Percentiles rank a stretch among this genome's conserved stretches.
These are phyloP conservation scores for Saccharomycopsis javanensis DNA, from an alignment of 805 yeast species.

Conservation along the genomic window DNA sequence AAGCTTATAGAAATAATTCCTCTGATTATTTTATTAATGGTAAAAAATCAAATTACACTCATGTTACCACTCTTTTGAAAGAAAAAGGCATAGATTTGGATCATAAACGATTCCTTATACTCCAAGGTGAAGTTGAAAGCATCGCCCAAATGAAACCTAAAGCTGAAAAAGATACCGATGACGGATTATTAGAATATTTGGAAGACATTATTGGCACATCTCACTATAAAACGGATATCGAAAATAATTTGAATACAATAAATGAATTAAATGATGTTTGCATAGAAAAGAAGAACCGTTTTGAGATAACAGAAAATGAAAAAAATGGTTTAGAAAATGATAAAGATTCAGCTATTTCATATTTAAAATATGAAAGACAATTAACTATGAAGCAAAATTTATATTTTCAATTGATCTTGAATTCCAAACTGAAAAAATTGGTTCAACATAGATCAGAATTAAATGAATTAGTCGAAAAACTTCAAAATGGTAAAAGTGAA, in stretches of 20 bases:
- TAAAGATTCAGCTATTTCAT: slow-evolving; percentile 61
- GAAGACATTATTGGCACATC: slow-evolving; percentile 97
- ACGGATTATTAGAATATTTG: slow-evolving; percentile 85
- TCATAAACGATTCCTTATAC: slow-evolving; percentile 85
- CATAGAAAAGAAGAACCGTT: slow-evolving; percentile 67
- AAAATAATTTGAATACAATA: slow-evolving; percentile 45
- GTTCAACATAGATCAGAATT: slow-evolving; percentile 31
- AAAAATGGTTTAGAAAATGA: slow-evolving; percentile 51
- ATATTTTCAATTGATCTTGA: slow-evolving; percentile 43
- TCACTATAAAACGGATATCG: slow-evolving; percentile 68
- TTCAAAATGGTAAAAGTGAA: slow-evolving; percentile 35
- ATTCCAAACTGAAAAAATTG: slow-evolving; percentile 33
- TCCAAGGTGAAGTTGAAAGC: slow-evolving; percentile 97
- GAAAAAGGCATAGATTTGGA: slow-evolving; percentile 87
- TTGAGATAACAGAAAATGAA: slow-evolving; percentile 71
- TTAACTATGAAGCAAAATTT: slow-evolving; percentile 44
- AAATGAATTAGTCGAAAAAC: slow-evolving; percentile 31
- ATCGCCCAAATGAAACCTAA: slow-evolving; percentile 98
- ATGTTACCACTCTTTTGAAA: slow-evolving; percentile 65
- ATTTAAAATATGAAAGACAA: slow-evolving; percentile 53
- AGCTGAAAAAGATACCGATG: slow-evolving; percentile 86
- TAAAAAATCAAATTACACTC: slow-evolving; percentile 58
- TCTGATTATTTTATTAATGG: slow-evolving; percentile 74
- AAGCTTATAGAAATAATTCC: slow-evolving; percentile 64
- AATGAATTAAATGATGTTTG: slow-evolving; percentile 76